Evolutionary conservation across 1,284 basidiomycete genomes (phyloP).

Genomic region (Malassezia restricta): DNA sequence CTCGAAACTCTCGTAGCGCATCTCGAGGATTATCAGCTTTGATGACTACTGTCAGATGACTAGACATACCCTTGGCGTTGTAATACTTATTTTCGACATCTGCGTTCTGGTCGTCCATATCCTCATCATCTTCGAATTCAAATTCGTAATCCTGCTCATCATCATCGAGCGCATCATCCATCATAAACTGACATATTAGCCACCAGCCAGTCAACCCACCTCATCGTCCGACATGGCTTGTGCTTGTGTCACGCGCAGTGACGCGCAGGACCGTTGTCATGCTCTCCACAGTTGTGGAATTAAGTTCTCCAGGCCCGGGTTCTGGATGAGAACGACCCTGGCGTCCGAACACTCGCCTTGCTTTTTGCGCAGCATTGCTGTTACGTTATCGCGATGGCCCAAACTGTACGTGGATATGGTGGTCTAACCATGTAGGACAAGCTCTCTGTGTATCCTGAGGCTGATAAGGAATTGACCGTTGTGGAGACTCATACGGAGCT

Average conservation of each 20-base stretch:
- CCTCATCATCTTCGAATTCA: conserved; percentile 64
- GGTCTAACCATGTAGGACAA: conserved; percentile 10
- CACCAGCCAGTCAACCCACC: not conserved
- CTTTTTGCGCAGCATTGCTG: not conserved
- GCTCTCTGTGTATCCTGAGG: conserved; percentile 30
- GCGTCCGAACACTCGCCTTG: not conserved
- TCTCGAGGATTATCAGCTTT: conserved; percentile 83
- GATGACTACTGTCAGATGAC: conserved; percentile 54
- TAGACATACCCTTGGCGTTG: conserved; percentile 70
- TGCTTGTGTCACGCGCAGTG: not conserved
- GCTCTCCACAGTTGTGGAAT: not conserved
- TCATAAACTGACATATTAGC: conserved; percentile 25
- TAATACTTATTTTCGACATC: conserved; percentile 99
- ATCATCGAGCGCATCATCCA: conserved; percentile 45
- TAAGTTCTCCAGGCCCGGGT: not conserved
- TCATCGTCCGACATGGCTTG: conserved; percentile 13
- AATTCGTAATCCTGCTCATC: conserved; percentile 62
- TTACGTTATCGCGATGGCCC: not conserved
- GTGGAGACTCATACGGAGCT: conserved; percentile 33
- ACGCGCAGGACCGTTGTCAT: not conserved
- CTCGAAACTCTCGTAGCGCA: conserved; percentile 72
- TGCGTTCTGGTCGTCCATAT: conserved; percentile 58
- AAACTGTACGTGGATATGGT: not conserved
- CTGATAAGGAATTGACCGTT: conserved; percentile 20
- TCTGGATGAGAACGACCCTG: too few species aligned